These are phyloP conservation scores for Brettanomyces nanus DNA, from an alignment of 805 yeast genomes.

Conservation along the genomic window DNA sequence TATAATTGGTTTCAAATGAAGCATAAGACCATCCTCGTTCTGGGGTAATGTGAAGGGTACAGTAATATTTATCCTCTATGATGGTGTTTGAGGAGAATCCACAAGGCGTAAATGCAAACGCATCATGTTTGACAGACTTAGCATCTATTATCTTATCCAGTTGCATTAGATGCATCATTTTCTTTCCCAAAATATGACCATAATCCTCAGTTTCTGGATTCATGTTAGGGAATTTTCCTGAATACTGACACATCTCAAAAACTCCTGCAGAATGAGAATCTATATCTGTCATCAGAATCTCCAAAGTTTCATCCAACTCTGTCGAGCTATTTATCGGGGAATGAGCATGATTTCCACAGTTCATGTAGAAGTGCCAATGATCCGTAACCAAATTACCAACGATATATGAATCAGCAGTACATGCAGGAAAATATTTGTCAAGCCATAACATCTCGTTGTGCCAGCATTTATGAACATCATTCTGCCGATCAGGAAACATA, in stretches of 20 bases:
- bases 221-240: conserved; percentile 26
- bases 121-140: conserved; percentile 47
- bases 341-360: conserved; percentile 28
- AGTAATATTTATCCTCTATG: conserved; percentile 42
- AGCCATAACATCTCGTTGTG: conserved; percentile 64
- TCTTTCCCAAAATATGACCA: conserved; percentile 75
- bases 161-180: conserved; percentile 55
- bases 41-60: conserved; percentile 90
- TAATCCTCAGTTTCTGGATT: conserved; percentile 47
- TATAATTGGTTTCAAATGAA: conserved; percentile 85
- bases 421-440: conserved; percentile 53
- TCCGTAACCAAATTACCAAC: conserved; percentile 77
- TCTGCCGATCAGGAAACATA: conserved; percentile 85
- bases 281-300: conserved; percentile 84
- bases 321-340: background rate
- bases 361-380: conserved; percentile 85
- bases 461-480: conserved; percentile 80
- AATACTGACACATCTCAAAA: conserved; percentile 35
- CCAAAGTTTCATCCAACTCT: conserved; percentile 56
- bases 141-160: conserved; percentile 43
- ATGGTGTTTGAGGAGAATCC: conserved; percentile 90
- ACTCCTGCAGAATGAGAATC: conserved; percentile 45
- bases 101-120: conserved; percentile 89
- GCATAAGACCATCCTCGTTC: conserved; percentile 94
- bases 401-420: conserved; percentile 54